These are phyloP conservation scores for Tetrahymena thermophila DNA, from an alignment of 73 alveolate genomes.

Conservation along the genomic window DNA sequence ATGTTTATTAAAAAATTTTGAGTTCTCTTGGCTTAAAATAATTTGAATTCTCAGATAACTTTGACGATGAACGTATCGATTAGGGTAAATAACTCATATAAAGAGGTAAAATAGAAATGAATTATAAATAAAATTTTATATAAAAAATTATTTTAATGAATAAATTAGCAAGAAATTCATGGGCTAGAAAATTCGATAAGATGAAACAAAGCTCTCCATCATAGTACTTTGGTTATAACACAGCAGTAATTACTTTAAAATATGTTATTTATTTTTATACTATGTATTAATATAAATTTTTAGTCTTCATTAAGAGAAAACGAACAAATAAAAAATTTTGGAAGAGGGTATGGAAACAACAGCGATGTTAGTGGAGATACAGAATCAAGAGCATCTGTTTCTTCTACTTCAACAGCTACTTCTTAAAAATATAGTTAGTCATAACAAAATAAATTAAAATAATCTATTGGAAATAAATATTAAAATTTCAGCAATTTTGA, in stretches of 20 bases:
- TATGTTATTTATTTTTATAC: neutral
- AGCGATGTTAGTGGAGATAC: neutral
- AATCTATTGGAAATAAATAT: neutral
- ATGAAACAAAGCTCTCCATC: neutral
- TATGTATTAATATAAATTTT: neutral
- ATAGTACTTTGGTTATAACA: neutral
- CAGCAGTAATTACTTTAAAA: neutral
- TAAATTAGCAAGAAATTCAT: neutral
- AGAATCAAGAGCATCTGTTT: neutral
- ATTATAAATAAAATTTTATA: neutral
- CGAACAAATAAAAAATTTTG: neutral
- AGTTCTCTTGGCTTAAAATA: neutral
- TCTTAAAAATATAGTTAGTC: neutral
- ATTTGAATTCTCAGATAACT: neutral
- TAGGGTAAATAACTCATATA: neutral
- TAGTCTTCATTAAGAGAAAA: neutral
- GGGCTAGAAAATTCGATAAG: neutral
- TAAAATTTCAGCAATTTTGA: neutral
- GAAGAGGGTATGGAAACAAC: neutral
- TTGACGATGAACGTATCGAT: neutral
- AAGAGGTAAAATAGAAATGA: neutral
- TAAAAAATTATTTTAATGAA: neutral
- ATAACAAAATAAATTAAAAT: neutral
- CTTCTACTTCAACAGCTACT: neutral
- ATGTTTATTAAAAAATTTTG: neutral